Conservation (phyloP, 768 basidiomycete species). For the Tylopilus rubrobrunneus region DNA sequence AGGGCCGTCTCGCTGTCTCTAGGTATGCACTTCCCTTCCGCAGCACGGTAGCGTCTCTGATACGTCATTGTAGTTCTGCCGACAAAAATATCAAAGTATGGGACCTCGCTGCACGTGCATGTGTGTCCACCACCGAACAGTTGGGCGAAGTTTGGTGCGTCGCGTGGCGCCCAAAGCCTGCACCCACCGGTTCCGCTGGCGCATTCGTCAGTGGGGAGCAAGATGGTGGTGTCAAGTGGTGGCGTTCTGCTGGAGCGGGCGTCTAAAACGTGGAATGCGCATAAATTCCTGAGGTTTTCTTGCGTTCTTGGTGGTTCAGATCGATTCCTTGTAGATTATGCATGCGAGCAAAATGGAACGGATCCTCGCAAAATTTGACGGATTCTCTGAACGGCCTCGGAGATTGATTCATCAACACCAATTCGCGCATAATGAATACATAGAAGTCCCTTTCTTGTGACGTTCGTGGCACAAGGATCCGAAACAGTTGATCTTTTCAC, state of each 20-base stretch:
- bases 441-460: no score
- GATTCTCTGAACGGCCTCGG: no score
- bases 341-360: no score
- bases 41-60: background rate
- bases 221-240: slow-evolving; percentile 73
- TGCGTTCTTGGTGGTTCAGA: background rate
- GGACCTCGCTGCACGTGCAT: slow-evolving; percentile 72
- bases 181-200: slow-evolving; percentile 51
- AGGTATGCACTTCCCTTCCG: slow-evolving; percentile 49
- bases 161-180: slow-evolving; percentile 67
- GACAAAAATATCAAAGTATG: slow-evolving; percentile 86
- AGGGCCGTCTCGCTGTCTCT: slow-evolving; percentile 73
- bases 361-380: no score
- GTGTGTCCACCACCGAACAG: slow-evolving; percentile 75
- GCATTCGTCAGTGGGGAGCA: slow-evolving; percentile 72
- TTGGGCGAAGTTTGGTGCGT: slow-evolving; percentile 82
- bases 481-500: no score
- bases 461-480: no score
- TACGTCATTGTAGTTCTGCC: slow-evolving; percentile 52
- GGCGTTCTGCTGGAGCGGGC: slow-evolving; percentile 63
- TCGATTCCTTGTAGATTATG: slow-evolving; percentile 1
- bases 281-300: background rate
- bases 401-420: no score
- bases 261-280: slow-evolving; percentile 1
- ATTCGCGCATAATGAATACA: no score